Conservation (phyloP, 2,329 filamentous ascomycete genomes). For the Gyromitra esculenta region DNA sequence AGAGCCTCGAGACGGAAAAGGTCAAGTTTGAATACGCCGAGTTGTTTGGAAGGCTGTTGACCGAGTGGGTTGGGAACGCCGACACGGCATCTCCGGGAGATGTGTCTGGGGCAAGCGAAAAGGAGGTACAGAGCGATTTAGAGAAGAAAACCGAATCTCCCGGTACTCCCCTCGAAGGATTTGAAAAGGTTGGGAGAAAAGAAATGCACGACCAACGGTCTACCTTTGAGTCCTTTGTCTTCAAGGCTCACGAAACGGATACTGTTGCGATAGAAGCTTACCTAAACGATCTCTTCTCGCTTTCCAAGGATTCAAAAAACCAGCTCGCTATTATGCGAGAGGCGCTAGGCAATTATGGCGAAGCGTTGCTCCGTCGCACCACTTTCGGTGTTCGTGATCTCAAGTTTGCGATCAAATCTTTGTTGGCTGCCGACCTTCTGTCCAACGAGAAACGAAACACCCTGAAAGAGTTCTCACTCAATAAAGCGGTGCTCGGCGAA, state of each 20-base stretch:
- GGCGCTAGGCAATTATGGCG: conserved; percentile 61
- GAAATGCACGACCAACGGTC: conserved; percentile 67
- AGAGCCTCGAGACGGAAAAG: conserved; percentile 65
- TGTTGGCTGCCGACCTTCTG: conserved; percentile 66
- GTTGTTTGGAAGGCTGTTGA: conserved; percentile 68
- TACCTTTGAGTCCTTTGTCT: conserved; percentile 69
- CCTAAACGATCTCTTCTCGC: conserved; percentile 65
- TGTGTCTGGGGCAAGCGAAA: conserved; percentile 28
- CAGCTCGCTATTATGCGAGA: conserved; percentile 63
- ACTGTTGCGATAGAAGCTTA: conserved; percentile 64
- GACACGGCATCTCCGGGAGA: neutral
- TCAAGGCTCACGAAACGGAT: conserved; percentile 65
- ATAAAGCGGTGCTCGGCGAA: conserved; percentile 65
- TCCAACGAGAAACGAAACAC: conserved; percentile 65
- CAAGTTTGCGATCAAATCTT: conserved; percentile 63
- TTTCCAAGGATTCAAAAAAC: conserved; percentile 61
- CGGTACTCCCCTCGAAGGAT: conserved; percentile 57
- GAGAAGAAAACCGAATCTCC: conserved; percentile 52
- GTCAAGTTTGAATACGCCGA: conserved; percentile 68
- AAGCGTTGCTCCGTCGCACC: conserved; percentile 45
- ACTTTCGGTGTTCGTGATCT: conserved; percentile 62
- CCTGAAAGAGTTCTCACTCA: conserved; percentile 65
- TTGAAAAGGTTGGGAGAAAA: conserved; percentile 65
- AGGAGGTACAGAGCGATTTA: too few relatives aligned
- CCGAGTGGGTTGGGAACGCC: conserved; percentile 62